phyloP scores from a whole-genome alignment of 2,329 filamentous ascomycete species.

The Thermothelomyces thermophilus region DNA sequence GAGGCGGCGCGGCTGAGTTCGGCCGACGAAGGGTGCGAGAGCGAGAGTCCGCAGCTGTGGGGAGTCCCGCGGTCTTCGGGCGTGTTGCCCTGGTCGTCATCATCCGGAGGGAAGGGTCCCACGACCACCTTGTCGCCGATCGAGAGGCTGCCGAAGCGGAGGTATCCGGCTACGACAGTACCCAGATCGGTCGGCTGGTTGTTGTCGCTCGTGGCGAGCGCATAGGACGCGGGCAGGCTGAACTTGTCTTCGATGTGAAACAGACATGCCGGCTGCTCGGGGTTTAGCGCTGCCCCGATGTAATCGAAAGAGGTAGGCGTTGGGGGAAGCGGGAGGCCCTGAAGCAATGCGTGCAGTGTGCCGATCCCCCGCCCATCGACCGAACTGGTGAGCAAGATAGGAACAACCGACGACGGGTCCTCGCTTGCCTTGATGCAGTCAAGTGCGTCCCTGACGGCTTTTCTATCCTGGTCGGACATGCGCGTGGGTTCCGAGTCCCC shows the following conservation, averaged over 20 bases:
- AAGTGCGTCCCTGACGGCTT: slow-evolving; percentile 53
- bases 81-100: slow-evolving; percentile 35
- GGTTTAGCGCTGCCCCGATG: slow-evolving; percentile 48
- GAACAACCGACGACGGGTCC: slow-evolving; percentile 52
- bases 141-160: slow-evolving; percentile 70
- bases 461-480: slow-evolving; percentile 50
- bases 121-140: slow-evolving; percentile 73
- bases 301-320: slow-evolving; percentile 48
- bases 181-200: slow-evolving; percentile 44
- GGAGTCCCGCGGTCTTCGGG: slow-evolving; percentile 39
- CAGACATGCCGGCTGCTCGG: slow-evolving; percentile 55
- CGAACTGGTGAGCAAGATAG: slow-evolving; percentile 81
- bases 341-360: slow-evolving; percentile 73
- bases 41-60: slow-evolving; percentile 43
- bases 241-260: slow-evolving; percentile 94
- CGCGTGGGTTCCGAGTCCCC: slow-evolving; percentile 45
- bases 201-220: slow-evolving; percentile 37
- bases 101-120: slow-evolving; percentile 65
- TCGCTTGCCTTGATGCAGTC: slow-evolving; percentile 40
- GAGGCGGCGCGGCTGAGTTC: slow-evolving; percentile 48
- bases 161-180: slow-evolving; percentile 75
- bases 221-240: slow-evolving; percentile 59
- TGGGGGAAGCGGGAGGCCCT: slow-evolving; percentile 63
- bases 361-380: slow-evolving; percentile 78
- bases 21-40: slow-evolving; percentile 47